These are phyloP conservation scores for Lunularia cruciata DNA, from an alignment of 225 moss, liverwort and hornwort species.

Conservation along the genomic window DNA sequence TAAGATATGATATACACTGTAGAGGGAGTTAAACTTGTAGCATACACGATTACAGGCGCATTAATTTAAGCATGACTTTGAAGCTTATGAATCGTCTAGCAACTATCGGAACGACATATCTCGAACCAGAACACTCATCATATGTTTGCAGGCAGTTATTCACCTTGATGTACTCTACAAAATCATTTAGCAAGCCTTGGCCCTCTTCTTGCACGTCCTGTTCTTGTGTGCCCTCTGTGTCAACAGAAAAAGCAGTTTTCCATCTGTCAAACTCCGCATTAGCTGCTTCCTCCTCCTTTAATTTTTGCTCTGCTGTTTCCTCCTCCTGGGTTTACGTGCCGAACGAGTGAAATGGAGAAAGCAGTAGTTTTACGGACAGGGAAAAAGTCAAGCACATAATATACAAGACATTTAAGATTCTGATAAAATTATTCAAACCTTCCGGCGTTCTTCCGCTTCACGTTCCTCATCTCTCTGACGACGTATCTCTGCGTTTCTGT, in stretches of 20 bases:
- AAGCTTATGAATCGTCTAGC: no score
- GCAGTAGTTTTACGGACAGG: neutral
- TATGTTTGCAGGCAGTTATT: neutral
- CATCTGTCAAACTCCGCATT: slow-evolving; percentile 84
- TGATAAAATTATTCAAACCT: slow-evolving; percentile 41
- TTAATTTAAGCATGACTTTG: neutral
- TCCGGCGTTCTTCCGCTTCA: slow-evolving; percentile 74
- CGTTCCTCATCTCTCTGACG: slow-evolving; percentile 76
- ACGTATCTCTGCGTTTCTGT: slow-evolving; percentile 55
- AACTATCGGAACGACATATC: neutral
- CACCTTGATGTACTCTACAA: slow-evolving; percentile 82
- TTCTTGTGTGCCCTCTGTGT: slow-evolving; percentile 85
- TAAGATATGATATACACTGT: neutral
- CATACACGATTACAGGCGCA: no score
- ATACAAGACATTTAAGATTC: neutral
- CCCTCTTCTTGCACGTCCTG: slow-evolving; percentile 70
- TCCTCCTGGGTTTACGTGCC: slow-evolving; percentile 55
- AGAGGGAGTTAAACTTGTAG: no score
- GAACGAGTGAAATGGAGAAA: neutral
- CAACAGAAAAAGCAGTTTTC: slow-evolving; percentile 82
- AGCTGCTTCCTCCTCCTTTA: slow-evolving; percentile 70
- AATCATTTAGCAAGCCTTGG: slow-evolving; percentile 73
- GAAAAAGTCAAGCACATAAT: neutral
- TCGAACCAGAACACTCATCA: neutral
- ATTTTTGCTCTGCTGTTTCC: slow-evolving; percentile 60